Percentiles rank a stretch among this genome's conserved stretches.
phyloP scores from a whole-genome alignment of 805 yeast genomes.

The Komagataella phaffii region DNA sequence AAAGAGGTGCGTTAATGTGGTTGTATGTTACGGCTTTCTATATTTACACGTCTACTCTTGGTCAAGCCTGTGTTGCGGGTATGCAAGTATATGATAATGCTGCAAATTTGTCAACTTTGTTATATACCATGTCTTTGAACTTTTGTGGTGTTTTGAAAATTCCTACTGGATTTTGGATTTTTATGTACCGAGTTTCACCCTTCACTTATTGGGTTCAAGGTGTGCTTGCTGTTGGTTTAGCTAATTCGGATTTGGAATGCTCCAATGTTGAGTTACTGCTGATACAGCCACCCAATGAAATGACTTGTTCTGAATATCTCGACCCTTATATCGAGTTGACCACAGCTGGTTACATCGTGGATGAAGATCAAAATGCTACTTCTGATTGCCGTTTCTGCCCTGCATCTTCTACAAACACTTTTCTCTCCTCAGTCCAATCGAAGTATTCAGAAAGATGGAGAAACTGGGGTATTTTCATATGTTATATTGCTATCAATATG shows the following conservation, averaged over 20 bases:
- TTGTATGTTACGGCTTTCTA: constrained; percentile 28
- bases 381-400: constrained; percentile 48
- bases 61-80: constrained; percentile 45
- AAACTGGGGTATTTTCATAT: constrained; percentile 39
- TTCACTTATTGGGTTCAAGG: constrained; percentile 52
- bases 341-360: constrained; percentile 33
- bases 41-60: constrained; percentile 43
- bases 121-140: constrained; percentile 48
- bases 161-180: constrained; percentile 59
- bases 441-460: constrained; percentile 30
- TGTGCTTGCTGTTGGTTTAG: constrained; percentile 40
- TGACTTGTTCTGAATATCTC: constrained; percentile 47
- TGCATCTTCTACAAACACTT: constrained; percentile 41
- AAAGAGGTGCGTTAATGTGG: constrained; percentile 44
- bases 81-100: constrained; percentile 48
- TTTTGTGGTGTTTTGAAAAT: constrained; percentile 71
- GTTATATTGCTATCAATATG: constrained; percentile 31
- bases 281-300: constrained; percentile 38
- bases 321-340: constrained; percentile 17
- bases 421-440: constrained; percentile 32
- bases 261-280: constrained; percentile 29
- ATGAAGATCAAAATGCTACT: constrained; percentile 24
- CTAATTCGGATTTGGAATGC: constrained; percentile 34
- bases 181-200: constrained; percentile 67
- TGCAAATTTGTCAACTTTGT: constrained; percentile 41